Evolutionary conservation across 306 rosid species (phyloP), one percentile per base, ranked within the genome.

Genomic region (Luffa aegyptiaca): DNA sequence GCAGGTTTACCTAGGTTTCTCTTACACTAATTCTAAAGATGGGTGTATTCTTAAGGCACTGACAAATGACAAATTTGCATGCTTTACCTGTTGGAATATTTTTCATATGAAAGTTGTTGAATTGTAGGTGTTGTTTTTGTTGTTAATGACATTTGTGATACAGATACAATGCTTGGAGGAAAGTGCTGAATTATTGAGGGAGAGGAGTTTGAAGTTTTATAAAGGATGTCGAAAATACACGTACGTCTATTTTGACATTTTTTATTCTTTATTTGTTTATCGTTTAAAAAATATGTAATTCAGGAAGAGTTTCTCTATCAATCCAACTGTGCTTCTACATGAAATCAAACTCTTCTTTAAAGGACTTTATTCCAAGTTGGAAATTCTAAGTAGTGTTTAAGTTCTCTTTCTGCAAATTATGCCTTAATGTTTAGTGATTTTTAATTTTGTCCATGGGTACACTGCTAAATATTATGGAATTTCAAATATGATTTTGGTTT

Each of bases 161-260:
- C 97, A 96, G 99, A 96, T 96, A 72, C 99, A 91, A 73, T 44
- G 96, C 90, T 82, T 96, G 97, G 99, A 96, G 94, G 99, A 96
- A 83, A 87, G 97, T 88, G 97, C 98, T 7, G 99, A 96, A 80
- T 90, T 93, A 70, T 83, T 96, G 87, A 85, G 99, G 86, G 99
- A 96, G 81, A 91, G 99, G 87, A 88, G 98, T 81, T 87, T 93
- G 76, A 96, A 82, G 83, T 96, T 96, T 85, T 90, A 88, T 88
- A 96, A 96, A 90, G 99, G 99, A 82, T 91, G 98, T 84, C 90
- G 99, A 87, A 96, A 93, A 86, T 96, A 96, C 87, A 96, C 99
- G 99, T 96, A 96, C 56, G 99, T 87, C 51, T 45, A 61, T 2
- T 78, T 33, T 62, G 37, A 33, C 33, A 31, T 61, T 45, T 61